phyloP scores from a whole-genome alignment of 2,329 filamentous ascomycete genomes.

The Xylaria sp. region DNA sequence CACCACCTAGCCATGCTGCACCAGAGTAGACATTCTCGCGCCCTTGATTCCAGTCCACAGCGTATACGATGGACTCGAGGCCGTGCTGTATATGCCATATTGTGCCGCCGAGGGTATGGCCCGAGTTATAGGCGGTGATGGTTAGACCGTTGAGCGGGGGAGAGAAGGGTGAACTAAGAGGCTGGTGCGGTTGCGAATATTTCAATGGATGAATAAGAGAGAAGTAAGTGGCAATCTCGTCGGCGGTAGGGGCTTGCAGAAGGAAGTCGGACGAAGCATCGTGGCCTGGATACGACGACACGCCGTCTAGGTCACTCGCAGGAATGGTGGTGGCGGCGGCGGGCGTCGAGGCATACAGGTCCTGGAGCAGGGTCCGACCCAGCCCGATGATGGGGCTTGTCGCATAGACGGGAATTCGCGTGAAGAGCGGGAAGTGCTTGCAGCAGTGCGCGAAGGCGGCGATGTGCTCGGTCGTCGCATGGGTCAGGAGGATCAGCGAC shows the following conservation, averaged over 20 bases:
- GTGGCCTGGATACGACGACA: constrained; percentile 63
- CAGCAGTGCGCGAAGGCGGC: constrained; percentile 96
- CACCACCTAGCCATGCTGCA: constrained; percentile 90
- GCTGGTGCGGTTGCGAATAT: constrained; percentile 96
- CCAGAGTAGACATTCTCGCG: constrained; percentile 94
- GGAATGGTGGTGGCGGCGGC: constrained; percentile 88
- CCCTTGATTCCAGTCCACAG: constrained; percentile 98
- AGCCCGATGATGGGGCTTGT: constrained; percentile 93
- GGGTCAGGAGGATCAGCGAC: constrained; percentile 92
- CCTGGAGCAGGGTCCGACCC: constrained; percentile 88
- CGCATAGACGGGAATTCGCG: constrained; percentile 92
- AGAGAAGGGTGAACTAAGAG: constrained; percentile 85
- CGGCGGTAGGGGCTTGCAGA: constrained; percentile 76
- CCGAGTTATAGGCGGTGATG: constrained; percentile 95
- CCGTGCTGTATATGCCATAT: constrained; percentile 99
- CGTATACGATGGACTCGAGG: constrained; percentile 95
- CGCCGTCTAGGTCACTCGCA: constrained; percentile 75
- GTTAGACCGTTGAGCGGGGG: constrained; percentile 90
- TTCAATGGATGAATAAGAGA: constrained; percentile 90
- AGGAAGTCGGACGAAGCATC: constrained; percentile 68
- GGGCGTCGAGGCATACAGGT: constrained; percentile 90
- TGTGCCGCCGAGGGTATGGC: constrained; percentile 93
- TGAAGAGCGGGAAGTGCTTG: constrained; percentile 93
- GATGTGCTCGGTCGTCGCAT: constrained; percentile 90
- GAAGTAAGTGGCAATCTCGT: constrained; percentile 94